A percentile compares a stretch with the other conserved stretches of the same genome.
These are phyloP conservation scores for Hippophae rhamnoides DNA, from an alignment of 306 rosid species.

Conservation along the genomic window DNA sequence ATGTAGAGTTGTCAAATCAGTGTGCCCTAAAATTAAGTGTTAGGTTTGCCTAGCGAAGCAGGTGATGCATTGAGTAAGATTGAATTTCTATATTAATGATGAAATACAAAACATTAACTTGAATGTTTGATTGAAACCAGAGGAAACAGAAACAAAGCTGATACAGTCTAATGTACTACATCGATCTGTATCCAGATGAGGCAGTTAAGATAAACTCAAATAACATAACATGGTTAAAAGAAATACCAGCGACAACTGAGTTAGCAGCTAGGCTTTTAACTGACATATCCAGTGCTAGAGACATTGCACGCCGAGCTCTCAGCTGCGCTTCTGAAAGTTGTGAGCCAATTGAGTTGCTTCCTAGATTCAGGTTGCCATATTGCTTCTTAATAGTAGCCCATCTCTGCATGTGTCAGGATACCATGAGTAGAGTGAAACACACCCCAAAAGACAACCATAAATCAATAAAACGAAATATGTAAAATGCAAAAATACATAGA, in stretches of 20 bases:
- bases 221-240: slow-evolving; percentile 13
- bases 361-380: slow-evolving; percentile 31
- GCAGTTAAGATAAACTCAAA: background rate
- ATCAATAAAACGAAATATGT: background rate
- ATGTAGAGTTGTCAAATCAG: too few species aligned
- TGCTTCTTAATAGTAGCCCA: slow-evolving; percentile 67
- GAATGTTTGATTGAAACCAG: too few species aligned
- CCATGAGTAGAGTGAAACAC: slow-evolving; percentile 20
- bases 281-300: slow-evolving; percentile 62
- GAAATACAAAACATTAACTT: too few species aligned
- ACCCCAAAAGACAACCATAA: background rate
- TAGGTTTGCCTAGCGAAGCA: too few species aligned
- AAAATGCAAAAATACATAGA: slow-evolving; percentile 1
- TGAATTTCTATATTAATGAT: too few species aligned
- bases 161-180: too few species aligned
- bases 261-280: slow-evolving; percentile 47
- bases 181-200: too few species aligned
- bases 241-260: slow-evolving; percentile 40
- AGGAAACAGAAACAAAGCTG: too few species aligned
- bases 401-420: slow-evolving; percentile 47
- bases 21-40: too few species aligned
- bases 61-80: too few species aligned
- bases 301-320: slow-evolving; percentile 80
- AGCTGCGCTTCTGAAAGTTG: slow-evolving; percentile 60
- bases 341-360: slow-evolving; percentile 29